phyloP scores from a whole-genome alignment of 257 asterid species.

The Solanum phureja region DNA sequence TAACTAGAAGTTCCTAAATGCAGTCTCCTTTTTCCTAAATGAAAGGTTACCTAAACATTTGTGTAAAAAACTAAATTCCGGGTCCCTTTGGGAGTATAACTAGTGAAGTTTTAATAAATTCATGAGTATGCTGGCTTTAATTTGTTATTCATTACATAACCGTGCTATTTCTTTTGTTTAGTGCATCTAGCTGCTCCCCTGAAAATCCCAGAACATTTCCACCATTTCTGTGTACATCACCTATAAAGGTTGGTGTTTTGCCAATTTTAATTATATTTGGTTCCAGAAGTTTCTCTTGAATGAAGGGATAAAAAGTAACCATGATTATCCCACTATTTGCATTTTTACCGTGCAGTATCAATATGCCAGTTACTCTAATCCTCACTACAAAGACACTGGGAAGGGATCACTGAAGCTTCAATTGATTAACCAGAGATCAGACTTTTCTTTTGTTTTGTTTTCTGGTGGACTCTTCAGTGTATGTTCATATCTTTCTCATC shows the following conservation, averaged over 20 bases:
- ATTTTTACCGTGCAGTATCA: slow-evolving; percentile 55
- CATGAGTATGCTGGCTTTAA: neutral
- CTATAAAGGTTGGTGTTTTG: slow-evolving; percentile 58
- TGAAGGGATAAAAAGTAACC: neutral
- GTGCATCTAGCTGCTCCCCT: slow-evolving; percentile 59
- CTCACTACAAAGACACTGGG: slow-evolving; percentile 47
- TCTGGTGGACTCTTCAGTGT: slow-evolving; percentile 81
- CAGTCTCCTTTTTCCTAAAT: neutral
- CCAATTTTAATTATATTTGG: neutral
- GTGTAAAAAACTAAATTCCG: neutral
- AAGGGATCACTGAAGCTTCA: slow-evolving; percentile 77
- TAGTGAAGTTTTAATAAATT: neutral
- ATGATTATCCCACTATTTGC: neutral
- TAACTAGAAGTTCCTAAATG: neutral
- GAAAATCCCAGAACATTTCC: slow-evolving; percentile 52
- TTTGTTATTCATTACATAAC: neutral
- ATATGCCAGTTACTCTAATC: slow-evolving; percentile 60
- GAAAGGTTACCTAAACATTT: neutral
- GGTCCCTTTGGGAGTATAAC: neutral
- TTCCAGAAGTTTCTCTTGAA: neutral
- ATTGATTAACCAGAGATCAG: slow-evolving; percentile 87
- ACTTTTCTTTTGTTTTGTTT: slow-evolving; percentile 73
- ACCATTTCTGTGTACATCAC: slow-evolving; percentile 76
- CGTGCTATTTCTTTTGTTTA: slow-evolving; percentile 6
- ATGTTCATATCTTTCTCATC: neutral